Conservation (phyloP, 148 eudicot species). For the Pouteria glomerata region DNA sequence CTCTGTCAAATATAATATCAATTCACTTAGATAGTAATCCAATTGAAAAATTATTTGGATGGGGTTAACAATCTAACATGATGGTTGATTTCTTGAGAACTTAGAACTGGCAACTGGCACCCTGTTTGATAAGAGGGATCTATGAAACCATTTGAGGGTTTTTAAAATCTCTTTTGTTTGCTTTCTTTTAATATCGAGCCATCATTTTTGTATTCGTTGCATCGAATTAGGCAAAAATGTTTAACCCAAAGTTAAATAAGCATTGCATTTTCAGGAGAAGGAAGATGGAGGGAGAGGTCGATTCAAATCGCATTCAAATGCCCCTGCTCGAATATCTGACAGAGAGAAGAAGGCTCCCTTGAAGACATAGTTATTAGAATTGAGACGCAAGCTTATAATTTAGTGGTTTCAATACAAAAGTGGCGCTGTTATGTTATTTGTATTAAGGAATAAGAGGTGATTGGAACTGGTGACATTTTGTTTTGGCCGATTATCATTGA, state of each 20-base stretch:
- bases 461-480: background rate
- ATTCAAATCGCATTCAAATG: conserved; percentile 88
- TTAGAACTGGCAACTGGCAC: background rate
- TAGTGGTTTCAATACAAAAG: background rate
- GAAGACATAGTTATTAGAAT: conserved; percentile 28
- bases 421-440: background rate
- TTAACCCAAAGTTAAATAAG: background rate
- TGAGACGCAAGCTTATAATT: background rate
- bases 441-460: background rate
- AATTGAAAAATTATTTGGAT: background rate
- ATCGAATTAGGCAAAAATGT: background rate
- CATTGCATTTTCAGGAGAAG: conserved; percentile 50
- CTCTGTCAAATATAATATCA: too few relatives aligned
- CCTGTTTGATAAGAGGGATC: background rate
- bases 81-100: background rate
- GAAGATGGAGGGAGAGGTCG: conserved; percentile 92
- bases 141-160: background rate
- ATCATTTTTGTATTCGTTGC: background rate
- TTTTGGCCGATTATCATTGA: background rate
- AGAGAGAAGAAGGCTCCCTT: conserved; percentile 96
- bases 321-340: conserved; percentile 79
- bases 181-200: background rate
- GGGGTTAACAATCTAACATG: background rate
- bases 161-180: background rate
- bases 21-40: background rate